Evolutionary conservation across 208 protist genomes (phyloP).

Genomic region (Naegleria fowleri): DNA sequence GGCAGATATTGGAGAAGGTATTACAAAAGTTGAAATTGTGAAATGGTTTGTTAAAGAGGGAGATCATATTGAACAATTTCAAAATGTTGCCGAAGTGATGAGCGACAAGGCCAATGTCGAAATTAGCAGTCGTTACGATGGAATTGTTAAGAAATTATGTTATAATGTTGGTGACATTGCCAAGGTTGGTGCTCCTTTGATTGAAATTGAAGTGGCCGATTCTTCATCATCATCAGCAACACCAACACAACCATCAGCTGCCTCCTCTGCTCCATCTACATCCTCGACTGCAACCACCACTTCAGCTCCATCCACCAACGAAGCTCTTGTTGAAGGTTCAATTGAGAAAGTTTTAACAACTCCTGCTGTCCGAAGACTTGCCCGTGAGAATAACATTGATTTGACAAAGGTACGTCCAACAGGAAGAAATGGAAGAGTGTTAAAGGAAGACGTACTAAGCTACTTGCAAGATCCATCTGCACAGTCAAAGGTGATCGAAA

Average conservation of each 20-base stretch:
- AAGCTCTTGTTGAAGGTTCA: neutral
- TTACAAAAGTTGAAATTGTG: constrained; percentile 85
- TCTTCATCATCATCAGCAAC: constrained; percentile 23
- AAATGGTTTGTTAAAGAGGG: constrained; percentile 78
- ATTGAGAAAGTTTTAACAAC: constrained; percentile 67
- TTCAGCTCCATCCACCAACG: neutral
- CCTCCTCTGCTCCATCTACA: neutral
- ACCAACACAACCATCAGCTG: neutral
- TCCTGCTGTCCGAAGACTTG: constrained; percentile 76
- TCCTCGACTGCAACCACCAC: neutral
- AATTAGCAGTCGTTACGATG: constrained; percentile 81
- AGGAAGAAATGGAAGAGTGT: constrained; percentile 70
- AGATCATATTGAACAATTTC: constrained; percentile 80
- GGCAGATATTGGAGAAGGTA: constrained; percentile 91
- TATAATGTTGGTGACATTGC: constrained; percentile 67
- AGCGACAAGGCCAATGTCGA: constrained; percentile 87
- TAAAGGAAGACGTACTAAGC: constrained; percentile 75
- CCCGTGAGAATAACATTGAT: constrained; percentile 67
- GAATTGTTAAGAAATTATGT: constrained; percentile 70
- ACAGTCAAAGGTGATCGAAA: neutral
- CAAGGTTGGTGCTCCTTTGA: constrained; percentile 67
- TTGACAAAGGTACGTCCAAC: constrained; percentile 55
- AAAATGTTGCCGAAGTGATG: constrained; percentile 85
- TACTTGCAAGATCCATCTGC: constrained; percentile 16
- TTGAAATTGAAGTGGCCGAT: constrained; percentile 69